Percentiles rank a stretch among this genome's conserved stretches.
Evolutionary conservation across 2,329 filamentous ascomycete species (phyloP).

Genomic region (Scedosporium apiospermum): DNA sequence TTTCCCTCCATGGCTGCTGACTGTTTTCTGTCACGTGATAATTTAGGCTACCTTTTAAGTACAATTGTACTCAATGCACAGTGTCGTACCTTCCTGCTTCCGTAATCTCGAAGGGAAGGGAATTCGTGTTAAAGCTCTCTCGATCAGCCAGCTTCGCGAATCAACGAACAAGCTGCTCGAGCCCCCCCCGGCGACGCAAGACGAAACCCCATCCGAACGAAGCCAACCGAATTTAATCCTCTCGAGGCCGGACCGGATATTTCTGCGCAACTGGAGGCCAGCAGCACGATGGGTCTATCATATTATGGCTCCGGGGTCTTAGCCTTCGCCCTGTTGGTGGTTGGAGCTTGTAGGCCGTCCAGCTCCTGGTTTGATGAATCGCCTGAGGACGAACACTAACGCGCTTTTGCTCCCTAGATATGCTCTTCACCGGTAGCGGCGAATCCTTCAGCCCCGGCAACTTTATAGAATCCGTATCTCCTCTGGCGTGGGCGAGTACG

Average conservation of each 20-base stretch:
- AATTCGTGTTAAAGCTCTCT: background rate
- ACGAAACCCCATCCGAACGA: background rate
- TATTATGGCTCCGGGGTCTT: constrained; percentile 60
- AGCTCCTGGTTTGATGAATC: constrained; percentile 5
- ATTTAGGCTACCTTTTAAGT: background rate
- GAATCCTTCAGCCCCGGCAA: constrained; percentile 95
- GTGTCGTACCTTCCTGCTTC: background rate
- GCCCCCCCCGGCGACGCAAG: background rate
- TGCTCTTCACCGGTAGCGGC: constrained; percentile 95
- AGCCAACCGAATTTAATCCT: background rate
- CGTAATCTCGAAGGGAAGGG: background rate
- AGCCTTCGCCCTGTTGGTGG: constrained; percentile 58
- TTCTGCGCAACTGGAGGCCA: background rate
- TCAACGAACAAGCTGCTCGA: background rate
- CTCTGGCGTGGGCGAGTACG: constrained; percentile 83
- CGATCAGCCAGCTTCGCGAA: background rate
- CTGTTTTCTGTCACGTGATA: background rate
- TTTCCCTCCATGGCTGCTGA: background rate
- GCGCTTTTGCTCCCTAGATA: constrained; percentile 51
- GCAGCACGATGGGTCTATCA: constrained; percentile 57
- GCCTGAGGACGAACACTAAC: background rate
- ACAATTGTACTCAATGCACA: background rate
- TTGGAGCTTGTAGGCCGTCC: constrained; percentile 64
- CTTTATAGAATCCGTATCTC: constrained; percentile 89
- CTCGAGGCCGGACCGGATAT: background rate